Evolutionary conservation across 495 filamentous ascomycete genomes (phyloP), one percentile per base, ranked within the genome.

Genomic region (Choiromyces venosus): DNA sequence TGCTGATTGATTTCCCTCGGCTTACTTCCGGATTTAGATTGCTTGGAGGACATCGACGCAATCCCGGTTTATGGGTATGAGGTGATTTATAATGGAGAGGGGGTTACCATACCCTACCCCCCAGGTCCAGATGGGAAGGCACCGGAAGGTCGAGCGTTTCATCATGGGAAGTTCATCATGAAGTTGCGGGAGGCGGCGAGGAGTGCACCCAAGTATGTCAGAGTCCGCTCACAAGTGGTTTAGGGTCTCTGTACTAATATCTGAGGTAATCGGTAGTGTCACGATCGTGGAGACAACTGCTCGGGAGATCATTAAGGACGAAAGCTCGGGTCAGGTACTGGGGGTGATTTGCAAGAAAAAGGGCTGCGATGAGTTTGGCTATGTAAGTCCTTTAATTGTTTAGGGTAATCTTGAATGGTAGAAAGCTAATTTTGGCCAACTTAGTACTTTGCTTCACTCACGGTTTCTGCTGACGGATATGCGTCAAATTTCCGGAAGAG

Each of bases 391-490:
- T 14, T 56, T 25, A 12, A 61, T 61, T 61, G 12, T 6, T 46
- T 46, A 21, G 19, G 42, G 52, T 66, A 44, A 25, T n/a, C 33
- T 36, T 39, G 19, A 36, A 42, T 33, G 29, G n/a, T 36, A 35
- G 21, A 76, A 61, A 6, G 14, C 42, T n/a, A 35, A 25, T 61
- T 42, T 37, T 56, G 77, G 37, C 68, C 40, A 21, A 8, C 18
- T 37, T 89, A 87, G 84, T 98, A 92, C 83, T 97, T 97, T 79
- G 95, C 88, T 61, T 83, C 89, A 68, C 87, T 98, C 61, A 98
- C 93, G 33, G 89, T 98, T 74, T 87, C 95, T 65, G 92, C 93
- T 29, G 94, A 99, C 84, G 95, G 95, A 73, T 98, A 98, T 83
- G 90, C 89, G 73, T 96, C 92, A 71, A 94, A 92, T 80, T 97